Conservation (phyloP, 352 stramenopile species). For the Globisporangium cystogenes region DNA sequence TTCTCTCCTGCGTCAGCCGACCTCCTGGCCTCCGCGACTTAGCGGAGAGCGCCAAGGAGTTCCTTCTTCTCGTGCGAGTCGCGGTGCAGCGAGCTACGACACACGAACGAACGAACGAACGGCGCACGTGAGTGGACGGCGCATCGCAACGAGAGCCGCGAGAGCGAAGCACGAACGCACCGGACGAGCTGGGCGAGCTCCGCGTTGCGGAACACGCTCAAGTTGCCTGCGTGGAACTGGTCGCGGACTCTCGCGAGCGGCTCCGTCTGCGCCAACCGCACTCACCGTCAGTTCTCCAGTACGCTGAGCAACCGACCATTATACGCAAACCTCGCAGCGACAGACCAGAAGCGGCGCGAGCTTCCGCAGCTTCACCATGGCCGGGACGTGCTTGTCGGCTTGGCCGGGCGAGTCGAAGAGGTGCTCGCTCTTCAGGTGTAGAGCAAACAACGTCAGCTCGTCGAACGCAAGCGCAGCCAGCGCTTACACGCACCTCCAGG, state of each 20-base stretch:
- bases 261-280: constrained; percentile 32
- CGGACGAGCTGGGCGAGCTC: constrained; percentile 42
- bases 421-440: constrained; percentile 25
- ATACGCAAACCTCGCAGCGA: background rate
- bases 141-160: too few relatives aligned
- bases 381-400: constrained; percentile 44
- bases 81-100: constrained; percentile 45
- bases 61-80: constrained; percentile 51
- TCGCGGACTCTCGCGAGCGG: constrained; percentile 52
- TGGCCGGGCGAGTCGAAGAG: constrained; percentile 46
- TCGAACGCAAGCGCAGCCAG: background rate
- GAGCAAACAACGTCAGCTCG: background rate
- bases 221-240: constrained; percentile 37
- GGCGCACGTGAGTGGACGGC: background rate
- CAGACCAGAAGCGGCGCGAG: constrained; percentile 47
- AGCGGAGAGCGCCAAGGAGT: constrained; percentile 28
- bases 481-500: constrained; percentile 26
- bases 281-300: background rate
- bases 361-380: constrained; percentile 40
- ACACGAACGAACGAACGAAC: background rate
- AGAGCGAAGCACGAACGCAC: constrained; percentile 17
- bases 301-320: background rate
- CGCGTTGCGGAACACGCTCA: constrained; percentile 29
- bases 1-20: background rate
- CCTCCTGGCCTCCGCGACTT: background rate